Percentiles rank a stretch among this genome's conserved stretches.
Conservation (phyloP, 805 yeast genomes). For the Candida silvatica region DNA sequence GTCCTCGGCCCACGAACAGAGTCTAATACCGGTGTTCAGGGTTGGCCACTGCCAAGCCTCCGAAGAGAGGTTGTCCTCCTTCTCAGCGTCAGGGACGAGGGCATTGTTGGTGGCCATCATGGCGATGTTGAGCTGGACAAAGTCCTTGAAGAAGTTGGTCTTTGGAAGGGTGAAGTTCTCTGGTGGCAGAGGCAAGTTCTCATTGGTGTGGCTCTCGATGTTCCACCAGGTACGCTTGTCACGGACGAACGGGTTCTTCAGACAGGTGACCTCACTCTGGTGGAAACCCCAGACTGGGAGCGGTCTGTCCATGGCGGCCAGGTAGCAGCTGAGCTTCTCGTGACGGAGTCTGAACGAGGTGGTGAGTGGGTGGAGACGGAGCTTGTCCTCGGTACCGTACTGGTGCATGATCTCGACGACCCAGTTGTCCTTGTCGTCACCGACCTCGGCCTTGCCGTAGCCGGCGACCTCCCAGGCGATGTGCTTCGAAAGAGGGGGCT, state of each 20-base stretch:
- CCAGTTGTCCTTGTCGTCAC: constrained; percentile 89
- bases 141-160: constrained; percentile 71
- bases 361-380: constrained; percentile 64
- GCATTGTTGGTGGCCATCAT: constrained; percentile 88
- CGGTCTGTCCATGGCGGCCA: constrained; percentile 62
- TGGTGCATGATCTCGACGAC: constrained; percentile 72
- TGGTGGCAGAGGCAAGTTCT: constrained; percentile 48
- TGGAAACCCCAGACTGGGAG: constrained; percentile 81
- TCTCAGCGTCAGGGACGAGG: constrained; percentile 68
- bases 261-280: constrained; percentile 85
- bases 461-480: constrained; percentile 76
- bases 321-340: constrained; percentile 58
- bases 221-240: constrained; percentile 91
- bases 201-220: constrained; percentile 62
- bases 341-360: constrained; percentile 64
- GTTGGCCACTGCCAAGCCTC: constrained; percentile 87
- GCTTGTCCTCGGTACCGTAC: constrained; percentile 37
- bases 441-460: constrained; percentile 63
- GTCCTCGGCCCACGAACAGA: constrained; percentile 63
- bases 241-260: constrained; percentile 52
- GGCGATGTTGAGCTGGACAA: constrained; percentile 66
- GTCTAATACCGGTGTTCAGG: constrained; percentile 64
- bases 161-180: constrained; percentile 60
- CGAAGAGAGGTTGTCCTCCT: constrained; percentile 63
- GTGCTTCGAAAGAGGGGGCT: constrained; percentile 62